phyloP scores from a whole-genome alignment of 768 basidiomycete genomes.

The Gymnopilus junonius region DNA sequence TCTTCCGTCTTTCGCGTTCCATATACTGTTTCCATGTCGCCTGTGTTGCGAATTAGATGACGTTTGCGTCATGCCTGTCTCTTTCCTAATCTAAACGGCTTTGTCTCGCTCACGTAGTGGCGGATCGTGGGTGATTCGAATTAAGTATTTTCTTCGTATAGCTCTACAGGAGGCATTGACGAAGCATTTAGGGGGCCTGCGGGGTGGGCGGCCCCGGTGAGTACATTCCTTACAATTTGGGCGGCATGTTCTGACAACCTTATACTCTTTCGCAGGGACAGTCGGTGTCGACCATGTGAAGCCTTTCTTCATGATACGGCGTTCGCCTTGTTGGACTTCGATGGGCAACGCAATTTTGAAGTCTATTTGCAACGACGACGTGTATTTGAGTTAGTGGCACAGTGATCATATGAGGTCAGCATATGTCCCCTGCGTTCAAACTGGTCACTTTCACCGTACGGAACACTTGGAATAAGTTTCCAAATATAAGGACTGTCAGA shows the following conservation, averaged over 20 bases:
- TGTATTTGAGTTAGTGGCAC: too few species aligned
- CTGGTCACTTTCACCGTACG: not conserved
- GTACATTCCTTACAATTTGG: not conserved
- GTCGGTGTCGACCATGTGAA: too few species aligned
- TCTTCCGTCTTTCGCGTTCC: too few species aligned
- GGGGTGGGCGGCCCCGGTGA: slow-evolving; percentile 14
- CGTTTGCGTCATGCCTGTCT: not conserved
- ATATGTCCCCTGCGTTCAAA: not conserved
- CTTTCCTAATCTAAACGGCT: not conserved
- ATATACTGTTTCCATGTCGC: not conserved
- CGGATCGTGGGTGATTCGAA: not conserved
- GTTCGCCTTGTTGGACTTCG: too few species aligned
- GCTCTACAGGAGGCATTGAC: too few species aligned
- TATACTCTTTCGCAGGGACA: not conserved
- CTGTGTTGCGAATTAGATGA: not conserved
- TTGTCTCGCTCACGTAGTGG: not conserved
- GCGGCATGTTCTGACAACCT: not conserved
- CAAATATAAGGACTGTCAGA: not conserved
- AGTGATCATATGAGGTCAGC: too few species aligned
- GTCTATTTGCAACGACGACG: too few species aligned
- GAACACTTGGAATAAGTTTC: not conserved
- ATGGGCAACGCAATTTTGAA: too few species aligned
- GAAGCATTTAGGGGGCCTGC: not conserved
- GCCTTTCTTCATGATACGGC: too few species aligned
- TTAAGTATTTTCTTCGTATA: not conserved